These are phyloP conservation scores for Musa itinerans DNA, from an alignment of 176 grass and related monocot species.

Conservation along the genomic window DNA sequence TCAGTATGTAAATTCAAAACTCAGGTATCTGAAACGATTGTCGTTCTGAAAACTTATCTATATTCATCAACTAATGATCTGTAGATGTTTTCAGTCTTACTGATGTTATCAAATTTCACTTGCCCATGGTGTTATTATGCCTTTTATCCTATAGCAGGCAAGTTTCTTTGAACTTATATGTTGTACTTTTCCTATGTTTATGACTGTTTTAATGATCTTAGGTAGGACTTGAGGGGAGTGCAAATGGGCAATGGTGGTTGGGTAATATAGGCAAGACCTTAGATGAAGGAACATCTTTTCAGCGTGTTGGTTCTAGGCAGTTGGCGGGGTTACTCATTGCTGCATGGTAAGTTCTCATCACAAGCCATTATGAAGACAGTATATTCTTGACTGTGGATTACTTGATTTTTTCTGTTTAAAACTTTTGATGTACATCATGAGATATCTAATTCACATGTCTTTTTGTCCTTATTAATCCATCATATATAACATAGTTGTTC, in stretches of 20 bases:
- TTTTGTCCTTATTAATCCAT: constrained; percentile 13
- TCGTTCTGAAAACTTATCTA: too few relatives aligned
- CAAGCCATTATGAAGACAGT: not conserved
- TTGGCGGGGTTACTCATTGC: constrained; percentile 78
- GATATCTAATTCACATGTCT: constrained; percentile 22
- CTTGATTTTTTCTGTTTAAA: not conserved
- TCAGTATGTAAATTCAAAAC: too few relatives aligned
- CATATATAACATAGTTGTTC: constrained; percentile 21
- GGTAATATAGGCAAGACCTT: constrained; percentile 81
- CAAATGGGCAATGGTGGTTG: constrained; percentile 96
- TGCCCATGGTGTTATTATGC: too few relatives aligned
- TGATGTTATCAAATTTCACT: too few relatives aligned
- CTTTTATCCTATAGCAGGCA: not conserved
- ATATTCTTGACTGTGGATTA: too few relatives aligned
- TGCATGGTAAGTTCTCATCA: constrained; percentile 37
- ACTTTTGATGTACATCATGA: not conserved
- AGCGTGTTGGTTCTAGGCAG: constrained; percentile 91
- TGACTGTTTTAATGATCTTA: constrained; percentile 27
- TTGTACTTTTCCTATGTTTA: constrained; percentile 12
- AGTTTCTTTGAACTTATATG: not conserved
- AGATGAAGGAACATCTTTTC: constrained; percentile 73
- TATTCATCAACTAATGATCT: too few relatives aligned
- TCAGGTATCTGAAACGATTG: too few relatives aligned
- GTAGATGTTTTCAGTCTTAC: too few relatives aligned
- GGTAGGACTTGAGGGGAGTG: constrained; percentile 95